Conservation (phyloP, 2,329 filamentous ascomycete genomes). For the Drechslera avenae region DNA sequence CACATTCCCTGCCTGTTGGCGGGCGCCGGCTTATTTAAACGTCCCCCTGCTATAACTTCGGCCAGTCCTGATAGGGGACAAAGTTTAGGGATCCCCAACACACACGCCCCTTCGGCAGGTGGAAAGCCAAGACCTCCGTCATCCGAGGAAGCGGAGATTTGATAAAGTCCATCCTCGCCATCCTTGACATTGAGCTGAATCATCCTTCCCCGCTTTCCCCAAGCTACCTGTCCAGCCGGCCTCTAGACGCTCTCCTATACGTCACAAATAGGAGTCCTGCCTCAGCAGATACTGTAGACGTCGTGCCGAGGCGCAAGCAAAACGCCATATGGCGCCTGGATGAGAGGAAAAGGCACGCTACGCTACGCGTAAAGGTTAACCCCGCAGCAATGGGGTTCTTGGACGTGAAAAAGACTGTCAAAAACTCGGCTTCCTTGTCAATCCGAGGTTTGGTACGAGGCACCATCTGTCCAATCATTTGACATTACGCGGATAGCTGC, state of each 20-base stretch:
- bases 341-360: background rate
- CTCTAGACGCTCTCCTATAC: constrained; percentile 4
- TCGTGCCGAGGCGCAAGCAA: constrained; percentile 15
- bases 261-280: constrained; percentile 8
- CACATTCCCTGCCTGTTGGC: no score
- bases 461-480: background rate
- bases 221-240: background rate
- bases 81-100: no score
- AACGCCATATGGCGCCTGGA: background rate
- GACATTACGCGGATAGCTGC: constrained; percentile 6
- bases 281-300: background rate
- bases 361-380: background rate
- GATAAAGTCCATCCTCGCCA: constrained; percentile 1
- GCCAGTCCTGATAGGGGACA: no score
- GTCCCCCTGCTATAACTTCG: no score
- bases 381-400: background rate
- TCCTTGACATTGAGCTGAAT: constrained; percentile 4
- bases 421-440: constrained; percentile 6
- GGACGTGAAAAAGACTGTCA: background rate
- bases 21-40: no score
- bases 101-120: background rate
- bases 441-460: constrained; percentile 1
- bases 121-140: constrained; percentile 13
- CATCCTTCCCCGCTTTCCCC: constrained; percentile 20
- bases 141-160: background rate